Base-by-base conservation (phyloP, 1,139 yeast genomes). In the Candida tropicalis region DNA sequence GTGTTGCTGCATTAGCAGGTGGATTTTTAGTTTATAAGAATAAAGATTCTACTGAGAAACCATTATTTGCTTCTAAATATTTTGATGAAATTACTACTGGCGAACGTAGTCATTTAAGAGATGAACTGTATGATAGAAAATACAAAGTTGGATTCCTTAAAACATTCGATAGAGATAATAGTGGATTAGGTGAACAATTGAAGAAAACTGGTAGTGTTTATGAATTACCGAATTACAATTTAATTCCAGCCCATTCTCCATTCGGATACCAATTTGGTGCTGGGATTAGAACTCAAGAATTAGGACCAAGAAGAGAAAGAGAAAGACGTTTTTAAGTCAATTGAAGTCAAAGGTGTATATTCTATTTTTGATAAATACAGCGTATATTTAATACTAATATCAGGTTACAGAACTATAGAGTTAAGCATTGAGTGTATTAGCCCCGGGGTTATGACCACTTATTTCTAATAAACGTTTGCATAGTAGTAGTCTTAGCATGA, bases 271-370 rank as follows among this genome's bases (percentile, higher is more conserved):
- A 71, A 56, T 73, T 66, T 51, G 79, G 79, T 46, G 73, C 72
- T 34, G 77, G 78, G 49, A 72, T 73, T 44, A 70, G 71, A 56
- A 67, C 73, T 39, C 66, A 61, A 53, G 57, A 63, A 46, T 68
- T 73, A 57, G 78, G 78, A 24, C 77, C 78, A 40, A 71, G 79
- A 66, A 72, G 58, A 56, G 76, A 72, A 55, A 65, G 72, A 57
- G 54, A 63, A 47, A 62, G 65, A 53, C 60, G 64, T 52, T 73
- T 66, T 78, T 51, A 77, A 77, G 16, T 41, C 46, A 36, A n/a
- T n/a, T n/a, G 42, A 41, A 23, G 32, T 40, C 9, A 39, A n/a
- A 17, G 13, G 39, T 33, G 26, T 38, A 27, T 23, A 35, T 31
- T 15, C n/a, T n/a, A n/a, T n/a, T n/a, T n/a, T n/a, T n/a, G 25